Evolutionary conservation across 768 basidiomycete species (phyloP), one percentile per base, ranked within the genome.

Genomic region (Thelephora ganbajun): DNA sequence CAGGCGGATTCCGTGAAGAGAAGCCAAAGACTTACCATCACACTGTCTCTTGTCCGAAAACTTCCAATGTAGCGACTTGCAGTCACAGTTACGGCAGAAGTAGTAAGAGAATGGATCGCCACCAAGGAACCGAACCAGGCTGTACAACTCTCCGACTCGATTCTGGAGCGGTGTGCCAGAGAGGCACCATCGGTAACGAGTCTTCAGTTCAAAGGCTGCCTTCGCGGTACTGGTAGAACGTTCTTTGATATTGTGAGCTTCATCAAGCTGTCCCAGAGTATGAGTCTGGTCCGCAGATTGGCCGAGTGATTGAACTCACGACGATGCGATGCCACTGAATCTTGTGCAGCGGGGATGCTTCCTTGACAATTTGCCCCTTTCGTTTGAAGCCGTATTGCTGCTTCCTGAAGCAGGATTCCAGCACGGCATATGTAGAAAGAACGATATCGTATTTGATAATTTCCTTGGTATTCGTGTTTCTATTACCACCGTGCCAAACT

Each of bases 241-340:
- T 59, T 98, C 94, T 59, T 98, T 98, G 69, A 98, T 97, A 60
- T 93, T 97, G 64, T 97, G 94, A 5, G 93, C 94, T 67, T 96
- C 92, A 54, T 97, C 92, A 39, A 96, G 75, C 84, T 88, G 51
- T 2, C 48, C 13, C 34, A 33, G 46, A 13, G 14, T 6, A 37
- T 33, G 14, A 42, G 46, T 34, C 16, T 33, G 37, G 47, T 48
- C 44, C 33, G 43, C n/a, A 35, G 18, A 43, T 18, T n/a, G 11
- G 34, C 11, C 20, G 30, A 7, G 35, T n/a, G 20, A 45, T 19
- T 33, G 43, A 23, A 71, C 81, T 23, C 54, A 82, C 82, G 22
- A 90, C 68, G 43, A 89, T 71, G 50, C 91, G 69, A 50, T 81
- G 77, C 94, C 96, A 99, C 44, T 82, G 65, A 53, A 96, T 74